Evolutionary conservation across 2,329 filamentous ascomycete species (phyloP).

Genomic region (Alternaria novae-zelandiae): DNA sequence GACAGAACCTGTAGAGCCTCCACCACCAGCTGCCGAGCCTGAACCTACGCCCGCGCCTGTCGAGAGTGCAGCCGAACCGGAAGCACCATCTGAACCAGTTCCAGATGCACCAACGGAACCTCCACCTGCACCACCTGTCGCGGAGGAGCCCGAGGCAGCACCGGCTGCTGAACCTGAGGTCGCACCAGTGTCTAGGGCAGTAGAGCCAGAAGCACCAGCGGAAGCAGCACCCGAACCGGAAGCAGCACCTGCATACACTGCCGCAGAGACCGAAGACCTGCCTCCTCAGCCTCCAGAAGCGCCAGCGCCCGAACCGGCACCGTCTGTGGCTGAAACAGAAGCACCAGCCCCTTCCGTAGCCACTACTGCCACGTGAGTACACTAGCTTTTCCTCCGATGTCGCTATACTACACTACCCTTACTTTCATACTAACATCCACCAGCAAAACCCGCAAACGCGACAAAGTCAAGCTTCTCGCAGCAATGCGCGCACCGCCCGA

Average conservation of each 20-base stretch:
- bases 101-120: constrained; percentile 2
- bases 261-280: not conserved
- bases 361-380: constrained; percentile 8
- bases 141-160: not conserved
- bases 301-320: not conserved
- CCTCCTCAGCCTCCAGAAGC: not conserved
- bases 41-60: not conserved
- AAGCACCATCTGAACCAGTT: not conserved
- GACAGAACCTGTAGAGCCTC: not conserved
- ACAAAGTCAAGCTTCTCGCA: constrained; percentile 11
- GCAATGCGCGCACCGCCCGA: constrained; percentile 14
- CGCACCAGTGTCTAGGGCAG: not conserved
- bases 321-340: not conserved
- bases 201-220: not conserved
- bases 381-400: not conserved
- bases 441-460: constrained; percentile 8
- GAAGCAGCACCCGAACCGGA: constrained; percentile 10
- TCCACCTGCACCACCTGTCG: not conserved
- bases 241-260: not conserved
- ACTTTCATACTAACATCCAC: not conserved
- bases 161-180: not conserved
- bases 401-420: not conserved
- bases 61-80: not conserved
- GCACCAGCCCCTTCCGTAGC: constrained; percentile 2
- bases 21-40: not conserved